Evolutionary conservation across 2,329 filamentous ascomycete genomes (phyloP).

Genomic region (Fusarium sp.): DNA sequence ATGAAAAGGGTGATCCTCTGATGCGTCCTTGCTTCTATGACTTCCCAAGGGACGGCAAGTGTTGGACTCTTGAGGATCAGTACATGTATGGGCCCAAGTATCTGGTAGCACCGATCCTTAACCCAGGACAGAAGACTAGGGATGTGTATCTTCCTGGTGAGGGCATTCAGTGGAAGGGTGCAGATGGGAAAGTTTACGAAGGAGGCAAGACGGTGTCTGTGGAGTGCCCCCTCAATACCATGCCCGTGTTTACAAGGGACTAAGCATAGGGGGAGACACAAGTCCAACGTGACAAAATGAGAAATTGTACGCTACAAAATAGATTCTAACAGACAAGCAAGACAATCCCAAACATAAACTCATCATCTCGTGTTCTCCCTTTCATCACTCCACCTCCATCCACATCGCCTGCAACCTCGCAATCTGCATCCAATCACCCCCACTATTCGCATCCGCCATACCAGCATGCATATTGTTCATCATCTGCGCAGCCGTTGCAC

Average conservation of each 20-base stretch:
- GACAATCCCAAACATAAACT: neutral
- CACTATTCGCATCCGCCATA: constrained; percentile 43
- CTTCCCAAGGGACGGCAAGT: constrained; percentile 65
- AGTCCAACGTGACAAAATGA: neutral
- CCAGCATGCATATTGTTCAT: constrained; percentile 49
- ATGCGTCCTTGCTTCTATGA: constrained; percentile 74
- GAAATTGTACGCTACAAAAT: neutral
- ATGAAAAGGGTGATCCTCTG: constrained; percentile 69
- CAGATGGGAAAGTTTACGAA: neutral
- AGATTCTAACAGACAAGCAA: neutral
- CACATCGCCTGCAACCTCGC: constrained; percentile 44
- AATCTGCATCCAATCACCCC: constrained; percentile 44
- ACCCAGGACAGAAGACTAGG: constrained; percentile 57
- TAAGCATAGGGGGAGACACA: neutral
- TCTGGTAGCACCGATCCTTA: constrained; percentile 67
- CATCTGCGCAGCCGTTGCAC: constrained; percentile 49
- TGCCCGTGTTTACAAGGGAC: constrained; percentile 4
- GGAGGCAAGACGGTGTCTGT: constrained; percentile 2
- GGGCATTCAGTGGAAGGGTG: constrained; percentile 1
- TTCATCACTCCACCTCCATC: constrained; percentile 48
- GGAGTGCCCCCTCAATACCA: constrained; percentile 2
- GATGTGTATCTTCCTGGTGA: constrained; percentile 65
- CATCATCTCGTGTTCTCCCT: neutral
- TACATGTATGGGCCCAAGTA: constrained; percentile 74
- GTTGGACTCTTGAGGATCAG: constrained; percentile 70